Evolutionary conservation across 108 stramenopile genomes (phyloP).

Genomic region (Cyclostephanos tholiformis): DNA sequence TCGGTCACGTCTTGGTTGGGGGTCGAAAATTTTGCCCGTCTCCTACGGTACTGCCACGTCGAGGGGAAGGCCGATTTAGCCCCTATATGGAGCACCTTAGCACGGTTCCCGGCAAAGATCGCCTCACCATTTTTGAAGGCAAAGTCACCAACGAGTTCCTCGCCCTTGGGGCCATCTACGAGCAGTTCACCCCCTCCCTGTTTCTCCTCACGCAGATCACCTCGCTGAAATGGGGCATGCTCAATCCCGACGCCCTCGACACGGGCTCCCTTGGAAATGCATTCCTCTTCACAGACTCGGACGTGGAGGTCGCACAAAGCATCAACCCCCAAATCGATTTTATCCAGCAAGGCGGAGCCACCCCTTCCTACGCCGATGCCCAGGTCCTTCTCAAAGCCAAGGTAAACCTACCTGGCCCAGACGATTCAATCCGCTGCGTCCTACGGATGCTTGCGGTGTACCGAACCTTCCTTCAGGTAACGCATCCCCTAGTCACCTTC

Average conservation of each 20-base stretch:
- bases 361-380: background rate
- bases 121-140: slow-evolving; percentile 7
- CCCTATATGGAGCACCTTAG: slow-evolving; percentile 10
- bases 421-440: background rate
- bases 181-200: background rate
- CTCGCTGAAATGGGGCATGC: background rate
- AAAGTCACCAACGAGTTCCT: background rate
- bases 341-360: background rate
- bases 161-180: background rate
- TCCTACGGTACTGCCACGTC: background rate
- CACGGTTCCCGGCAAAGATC: background rate
- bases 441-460: background rate
- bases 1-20: slow-evolving; percentile 19
- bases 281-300: background rate
- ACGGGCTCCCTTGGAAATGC: slow-evolving; percentile 4
- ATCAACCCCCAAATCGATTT: background rate
- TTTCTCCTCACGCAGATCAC: slow-evolving; percentile 12
- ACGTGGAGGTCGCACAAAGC: background rate
- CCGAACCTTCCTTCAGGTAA: background rate
- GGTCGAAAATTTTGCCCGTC: background rate
- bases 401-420: background rate
- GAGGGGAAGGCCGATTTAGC: background rate
- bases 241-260: slow-evolving; percentile 8
- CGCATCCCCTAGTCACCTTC: background rate
- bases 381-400: background rate